Conservation (phyloP, 306 rosid species). For the Cicer arietinum region DNA sequence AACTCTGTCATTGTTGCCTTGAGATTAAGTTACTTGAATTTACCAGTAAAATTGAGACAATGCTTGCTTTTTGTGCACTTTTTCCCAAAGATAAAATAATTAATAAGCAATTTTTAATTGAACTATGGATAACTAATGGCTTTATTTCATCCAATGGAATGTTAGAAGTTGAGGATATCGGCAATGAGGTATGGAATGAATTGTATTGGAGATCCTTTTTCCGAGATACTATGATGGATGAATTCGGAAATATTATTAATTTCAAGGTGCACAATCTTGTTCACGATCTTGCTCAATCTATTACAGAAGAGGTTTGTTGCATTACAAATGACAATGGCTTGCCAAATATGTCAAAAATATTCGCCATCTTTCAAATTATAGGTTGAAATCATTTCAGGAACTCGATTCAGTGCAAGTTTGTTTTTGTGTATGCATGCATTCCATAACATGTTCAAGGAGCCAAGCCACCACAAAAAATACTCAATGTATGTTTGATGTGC, state of each 20-base stretch:
- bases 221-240: neutral
- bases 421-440: slow-evolving; percentile 2
- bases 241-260: neutral
- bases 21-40: slow-evolving; percentile 36
- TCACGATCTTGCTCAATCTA: slow-evolving; percentile 32
- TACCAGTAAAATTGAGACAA: slow-evolving; percentile 10
- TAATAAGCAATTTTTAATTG: slow-evolving; percentile 9
- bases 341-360: neutral
- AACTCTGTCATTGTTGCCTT: slow-evolving; percentile 25
- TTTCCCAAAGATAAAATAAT: slow-evolving; percentile 30
- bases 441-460: neutral
- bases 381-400: neutral
- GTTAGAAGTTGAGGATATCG: slow-evolving; percentile 18
- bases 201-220: slow-evolving; percentile 45
- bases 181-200: slow-evolving; percentile 34
- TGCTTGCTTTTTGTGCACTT: slow-evolving; percentile 44
- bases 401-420: neutral
- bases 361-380: slow-evolving; percentile 12
- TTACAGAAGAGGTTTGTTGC: neutral
- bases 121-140: slow-evolving; percentile 46
- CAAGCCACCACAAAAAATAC: neutral
- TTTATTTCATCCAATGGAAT: slow-evolving; percentile 26
- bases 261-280: slow-evolving; percentile 45
- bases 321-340: neutral
- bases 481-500: neutral